Evolutionary conservation across 441 rosid species (phyloP), one percentile per base, ranked within the genome.

Genomic region (Jatropha podagrica): DNA sequence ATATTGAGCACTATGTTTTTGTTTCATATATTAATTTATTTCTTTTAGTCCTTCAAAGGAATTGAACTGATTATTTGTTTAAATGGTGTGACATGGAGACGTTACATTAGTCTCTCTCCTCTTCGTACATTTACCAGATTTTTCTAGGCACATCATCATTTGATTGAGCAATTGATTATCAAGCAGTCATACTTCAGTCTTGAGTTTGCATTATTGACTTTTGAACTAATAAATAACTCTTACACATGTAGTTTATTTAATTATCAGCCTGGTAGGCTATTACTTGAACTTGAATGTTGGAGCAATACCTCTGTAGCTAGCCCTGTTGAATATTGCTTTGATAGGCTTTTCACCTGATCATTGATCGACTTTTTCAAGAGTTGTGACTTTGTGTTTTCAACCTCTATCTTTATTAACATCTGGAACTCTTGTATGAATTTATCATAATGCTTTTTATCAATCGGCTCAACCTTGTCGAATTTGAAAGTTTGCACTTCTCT

Each of bases 381-480:
- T 81, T 78, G 84, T 82, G 84, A 84, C 82, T 17, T 72, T 73
- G 10, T 46, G 20, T 73, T 61, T 48, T 3, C 27, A 63, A 12
- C 20, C 17, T 11, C 9, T 51, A 49, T 23, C 12, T 52, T 17
- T 72, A 7, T 42, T 44, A 42, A 42, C n/a, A 18, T 54, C 9
- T 49, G 23, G 3, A 6, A 0, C 38, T 23, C 38, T 15, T 10
- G 10, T 68, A 15, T 7, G 2, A 51, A 18, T 6, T 48, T 42
- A 27, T 26, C 12, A 51, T 27, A 37, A 17, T 68, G 60, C 23
- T 5, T 65, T n/a, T 10, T 3, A 26, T 65, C 11, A 15, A 46
- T 7, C 7, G 23, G 17, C 14, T 27, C 3, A 12, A 3, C 48
- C 9, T 67, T 32, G 27, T 67, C 1, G 7, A 46, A 3, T 8